Evolutionary conservation across 2,329 filamentous ascomycete genomes (phyloP).

Genomic region (Colletotrichum sp.): DNA sequence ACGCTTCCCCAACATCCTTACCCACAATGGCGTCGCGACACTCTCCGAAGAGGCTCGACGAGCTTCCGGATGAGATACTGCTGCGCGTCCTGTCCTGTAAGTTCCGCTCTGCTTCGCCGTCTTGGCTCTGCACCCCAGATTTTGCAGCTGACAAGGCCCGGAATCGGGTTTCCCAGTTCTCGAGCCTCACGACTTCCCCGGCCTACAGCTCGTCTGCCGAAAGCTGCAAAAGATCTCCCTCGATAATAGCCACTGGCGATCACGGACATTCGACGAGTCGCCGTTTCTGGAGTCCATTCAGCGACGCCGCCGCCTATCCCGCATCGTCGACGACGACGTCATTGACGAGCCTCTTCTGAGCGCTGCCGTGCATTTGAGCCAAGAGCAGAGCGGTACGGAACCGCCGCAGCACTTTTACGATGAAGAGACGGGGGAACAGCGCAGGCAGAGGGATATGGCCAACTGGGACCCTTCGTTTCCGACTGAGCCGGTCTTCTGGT

Average conservation of each 20-base stretch:
- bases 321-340: constrained; percentile 4
- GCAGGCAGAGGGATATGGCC: constrained; percentile 63
- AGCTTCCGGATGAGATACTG: constrained; percentile 68
- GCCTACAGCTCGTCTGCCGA: constrained; percentile 72
- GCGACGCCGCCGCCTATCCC: constrained; percentile 48
- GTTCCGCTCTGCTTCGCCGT: background rate
- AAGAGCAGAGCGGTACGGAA: background rate
- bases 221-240: constrained; percentile 71
- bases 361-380: constrained; percentile 13
- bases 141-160: constrained; percentile 6
- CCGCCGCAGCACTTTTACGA: constrained; percentile 3
- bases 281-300: constrained; percentile 67
- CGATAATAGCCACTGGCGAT: constrained; percentile 79
- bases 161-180: constrained; percentile 53
- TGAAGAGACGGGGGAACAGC: constrained; percentile 29
- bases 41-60: constrained; percentile 42
- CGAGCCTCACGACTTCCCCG: constrained; percentile 67
- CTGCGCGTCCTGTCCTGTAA: constrained; percentile 43
- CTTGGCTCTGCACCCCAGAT: background rate
- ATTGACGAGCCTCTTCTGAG: constrained; percentile 14
- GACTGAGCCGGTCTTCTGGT: constrained; percentile 79
- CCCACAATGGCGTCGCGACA: constrained; percentile 24
- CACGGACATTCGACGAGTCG: constrained; percentile 75
- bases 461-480: constrained; percentile 86
- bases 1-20: background rate